A percentile compares a stretch with the other conserved stretches of the same genome.
Conservation (phyloP, 768 basidiomycete genomes). For the Xerocomellus intermedius region DNA sequence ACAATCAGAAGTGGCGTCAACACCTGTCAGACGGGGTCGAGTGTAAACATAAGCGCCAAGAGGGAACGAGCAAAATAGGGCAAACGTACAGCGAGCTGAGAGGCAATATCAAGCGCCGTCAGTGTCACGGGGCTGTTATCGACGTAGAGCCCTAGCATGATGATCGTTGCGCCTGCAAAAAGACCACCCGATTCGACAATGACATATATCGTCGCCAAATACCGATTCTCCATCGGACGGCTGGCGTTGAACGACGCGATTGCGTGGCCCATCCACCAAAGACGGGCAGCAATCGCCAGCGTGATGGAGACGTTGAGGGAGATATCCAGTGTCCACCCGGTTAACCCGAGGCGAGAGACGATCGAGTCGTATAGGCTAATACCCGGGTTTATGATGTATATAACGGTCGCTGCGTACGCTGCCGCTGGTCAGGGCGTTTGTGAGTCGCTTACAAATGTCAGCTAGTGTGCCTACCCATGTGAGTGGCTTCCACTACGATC, state of each 20-base stretch:
- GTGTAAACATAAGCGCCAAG: too few species aligned
- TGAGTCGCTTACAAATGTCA: not conserved
- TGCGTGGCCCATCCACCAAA: not conserved
- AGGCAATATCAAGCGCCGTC: not conserved
- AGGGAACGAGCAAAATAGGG: not conserved
- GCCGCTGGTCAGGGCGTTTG: not conserved
- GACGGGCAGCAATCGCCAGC: not conserved
- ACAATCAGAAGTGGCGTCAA: conserved; percentile 1
- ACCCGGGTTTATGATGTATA: not conserved
- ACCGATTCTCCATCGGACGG: not conserved
- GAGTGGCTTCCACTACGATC: not conserved
- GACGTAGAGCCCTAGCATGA: conserved; percentile 1
- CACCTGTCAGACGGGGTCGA: not conserved
- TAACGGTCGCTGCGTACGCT: not conserved
- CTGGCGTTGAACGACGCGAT: not conserved
- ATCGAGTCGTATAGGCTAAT: not conserved
- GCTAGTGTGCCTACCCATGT: not conserved
- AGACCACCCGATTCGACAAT: not conserved
- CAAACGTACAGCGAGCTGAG: not conserved
- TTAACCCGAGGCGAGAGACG: not conserved
- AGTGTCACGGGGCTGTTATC: not conserved
- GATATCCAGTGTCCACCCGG: not conserved
- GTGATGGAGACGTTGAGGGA: not conserved
- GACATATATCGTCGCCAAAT: not conserved
- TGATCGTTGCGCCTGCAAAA: not conserved